A percentile compares a stretch with the other conserved stretches of the same genome.
Conservation (phyloP, 805 yeast genomes). For the Myxozyma geophila region DNA sequence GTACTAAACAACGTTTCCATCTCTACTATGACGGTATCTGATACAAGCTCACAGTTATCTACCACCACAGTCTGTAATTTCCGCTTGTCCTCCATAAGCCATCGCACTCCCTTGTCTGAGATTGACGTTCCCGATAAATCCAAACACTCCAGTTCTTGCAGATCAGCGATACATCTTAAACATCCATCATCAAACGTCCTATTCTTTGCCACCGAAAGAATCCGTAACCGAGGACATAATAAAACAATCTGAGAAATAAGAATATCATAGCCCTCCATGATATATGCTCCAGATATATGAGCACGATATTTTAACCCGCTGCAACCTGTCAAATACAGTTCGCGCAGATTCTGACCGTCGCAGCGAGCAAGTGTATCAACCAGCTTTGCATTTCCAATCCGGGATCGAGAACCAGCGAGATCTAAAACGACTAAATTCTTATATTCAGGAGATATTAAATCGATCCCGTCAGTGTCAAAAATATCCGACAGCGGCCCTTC, state of each 20-base stretch:
- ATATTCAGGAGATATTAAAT: conserved; percentile 13
- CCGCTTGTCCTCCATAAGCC: not conserved
- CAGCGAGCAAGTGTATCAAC: conserved; percentile 21
- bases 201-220: conserved; percentile 8
- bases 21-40: not conserved
- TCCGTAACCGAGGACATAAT: conserved; percentile 7
- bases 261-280: not conserved
- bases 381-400: conserved; percentile 8
- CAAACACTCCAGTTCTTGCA: conserved; percentile 17
- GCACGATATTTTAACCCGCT: conserved; percentile 1
- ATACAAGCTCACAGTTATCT: not conserved
- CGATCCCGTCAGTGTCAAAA: not conserved
- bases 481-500: conserved; percentile 2
- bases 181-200: conserved; percentile 13
- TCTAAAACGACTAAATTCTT: conserved; percentile 15
- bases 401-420: conserved; percentile 18
- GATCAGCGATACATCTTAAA: not conserved
- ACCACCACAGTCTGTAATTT: not conserved
- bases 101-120: conserved; percentile 2
- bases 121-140: conserved; percentile 15
- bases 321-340: conserved; percentile 10
- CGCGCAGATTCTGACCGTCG: conserved; percentile 1
- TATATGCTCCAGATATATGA: not conserved
- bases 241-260: conserved; percentile 5
- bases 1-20: not conserved